phyloP scores from a whole-genome alignment of 345 rosid species.

The Trapa bicornis region DNA sequence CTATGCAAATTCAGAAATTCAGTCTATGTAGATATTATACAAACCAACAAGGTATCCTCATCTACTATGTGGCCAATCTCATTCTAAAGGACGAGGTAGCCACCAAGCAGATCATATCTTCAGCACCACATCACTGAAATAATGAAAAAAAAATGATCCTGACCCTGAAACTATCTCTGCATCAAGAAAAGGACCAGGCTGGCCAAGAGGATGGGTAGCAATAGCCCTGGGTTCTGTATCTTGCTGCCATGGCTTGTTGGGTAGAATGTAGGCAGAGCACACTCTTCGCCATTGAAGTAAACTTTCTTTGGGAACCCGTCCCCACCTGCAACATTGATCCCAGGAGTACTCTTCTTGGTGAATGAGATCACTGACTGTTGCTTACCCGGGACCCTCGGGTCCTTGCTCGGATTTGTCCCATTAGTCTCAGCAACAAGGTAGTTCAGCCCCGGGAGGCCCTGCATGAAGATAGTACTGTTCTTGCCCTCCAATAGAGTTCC shows the following conservation, averaged over 20 bases:
- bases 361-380: slow-evolving; percentile 83
- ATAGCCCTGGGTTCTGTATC: slow-evolving; percentile 14
- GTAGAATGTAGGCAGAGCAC: slow-evolving; percentile 50
- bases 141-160: slow-evolving; percentile 1
- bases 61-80: background rate
- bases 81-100: background rate
- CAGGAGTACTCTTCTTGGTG: slow-evolving; percentile 62
- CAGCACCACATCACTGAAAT: background rate
- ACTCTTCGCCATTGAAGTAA: slow-evolving; percentile 89
- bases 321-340: slow-evolving; percentile 50
- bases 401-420: slow-evolving; percentile 44
- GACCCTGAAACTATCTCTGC: slow-evolving; percentile 18
- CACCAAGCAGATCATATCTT: background rate
- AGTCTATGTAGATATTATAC: background rate
- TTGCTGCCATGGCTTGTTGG: slow-evolving; percentile 35
- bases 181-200: slow-evolving; percentile 21
- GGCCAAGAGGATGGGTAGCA: slow-evolving; percentile 19
- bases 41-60: background rate
- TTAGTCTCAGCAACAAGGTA: slow-evolving; percentile 61
- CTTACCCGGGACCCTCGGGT: slow-evolving; percentile 77
- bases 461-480: slow-evolving; percentile 60
- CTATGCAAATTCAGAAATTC: background rate
- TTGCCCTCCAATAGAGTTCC: slow-evolving; percentile 43
- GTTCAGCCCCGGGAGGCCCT: slow-evolving; percentile 70
- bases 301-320: slow-evolving; percentile 92